These are phyloP conservation scores for Daedaleopsis sinensis DNA, from an alignment of 768 basidiomycete genomes.

Conservation along the genomic window DNA sequence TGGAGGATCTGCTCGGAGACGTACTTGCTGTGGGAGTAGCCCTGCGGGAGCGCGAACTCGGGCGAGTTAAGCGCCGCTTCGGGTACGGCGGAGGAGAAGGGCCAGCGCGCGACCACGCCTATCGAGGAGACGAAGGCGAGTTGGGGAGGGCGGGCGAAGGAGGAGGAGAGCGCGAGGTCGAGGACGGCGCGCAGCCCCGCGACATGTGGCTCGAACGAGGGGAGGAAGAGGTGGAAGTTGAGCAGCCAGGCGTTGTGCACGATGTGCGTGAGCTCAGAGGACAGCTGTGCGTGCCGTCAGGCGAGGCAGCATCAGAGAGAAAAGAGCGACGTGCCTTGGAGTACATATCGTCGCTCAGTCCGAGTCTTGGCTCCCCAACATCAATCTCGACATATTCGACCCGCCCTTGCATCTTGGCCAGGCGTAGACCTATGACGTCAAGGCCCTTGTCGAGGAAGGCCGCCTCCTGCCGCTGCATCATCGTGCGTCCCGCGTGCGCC, in stretches of 20 bases:
- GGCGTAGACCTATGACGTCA: constrained; percentile 7
- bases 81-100: constrained; percentile 7
- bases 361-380: constrained; percentile 19
- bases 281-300: constrained; percentile 6
- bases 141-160: constrained; percentile 19
- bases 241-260: constrained; percentile 41
- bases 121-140: constrained; percentile 29
- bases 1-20: constrained; percentile 45
- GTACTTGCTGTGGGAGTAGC: constrained; percentile 53
- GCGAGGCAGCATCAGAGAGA: too few species aligned
- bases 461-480: constrained; percentile 15
- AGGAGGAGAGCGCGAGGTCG: constrained; percentile 19
- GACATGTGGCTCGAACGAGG: constrained; percentile 41
- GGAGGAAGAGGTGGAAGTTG: constrained; percentile 43
- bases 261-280: constrained; percentile 11
- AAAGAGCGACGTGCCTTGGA: neutral
- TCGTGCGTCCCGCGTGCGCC: constrained; percentile 3
- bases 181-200: constrained; percentile 25
- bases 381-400: constrained; percentile 25
- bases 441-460: constrained; percentile 22
- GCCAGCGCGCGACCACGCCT: neutral
- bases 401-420: constrained; percentile 1
- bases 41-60: constrained; percentile 38
- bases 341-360: constrained; percentile 14
- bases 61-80: constrained; percentile 18